Evolutionary conservation across 2,329 filamentous ascomycete genomes (phyloP).

Genomic region (Cadophora gregata): DNA sequence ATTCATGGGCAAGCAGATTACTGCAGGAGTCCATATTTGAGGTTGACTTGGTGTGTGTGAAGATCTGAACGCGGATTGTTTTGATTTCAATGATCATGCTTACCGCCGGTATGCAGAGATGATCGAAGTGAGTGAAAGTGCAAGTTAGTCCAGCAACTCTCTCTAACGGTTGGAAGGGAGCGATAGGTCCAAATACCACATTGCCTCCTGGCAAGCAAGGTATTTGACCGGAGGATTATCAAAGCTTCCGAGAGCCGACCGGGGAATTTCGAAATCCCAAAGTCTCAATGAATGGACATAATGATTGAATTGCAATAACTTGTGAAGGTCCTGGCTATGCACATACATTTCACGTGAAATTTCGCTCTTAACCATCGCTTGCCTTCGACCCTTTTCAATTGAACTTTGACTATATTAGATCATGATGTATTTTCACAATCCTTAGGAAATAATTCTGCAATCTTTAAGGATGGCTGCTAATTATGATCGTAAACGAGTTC

Average conservation of each 20-base stretch:
- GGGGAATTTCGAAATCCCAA: background rate
- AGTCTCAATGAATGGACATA: background rate
- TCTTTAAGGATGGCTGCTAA: too few relatives aligned
- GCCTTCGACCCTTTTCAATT: background rate
- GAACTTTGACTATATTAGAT: background rate
- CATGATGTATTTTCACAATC: too few relatives aligned
- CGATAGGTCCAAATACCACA: background rate
- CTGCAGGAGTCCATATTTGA: background rate
- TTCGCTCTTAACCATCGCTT: too few relatives aligned
- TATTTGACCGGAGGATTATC: background rate
- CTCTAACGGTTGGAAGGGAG: background rate
- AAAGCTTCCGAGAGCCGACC: background rate
- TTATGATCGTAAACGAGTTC: too few relatives aligned
- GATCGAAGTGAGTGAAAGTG: background rate
- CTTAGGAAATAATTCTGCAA: too few relatives aligned
- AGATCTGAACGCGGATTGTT: background rate
- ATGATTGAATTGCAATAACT: background rate
- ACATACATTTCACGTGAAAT: too few relatives aligned
- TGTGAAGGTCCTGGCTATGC: background rate
- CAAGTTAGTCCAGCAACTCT: background rate
- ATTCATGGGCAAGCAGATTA: constrained; percentile 47
- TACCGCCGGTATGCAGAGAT: background rate
- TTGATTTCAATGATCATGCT: background rate
- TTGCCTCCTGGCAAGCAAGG: background rate
- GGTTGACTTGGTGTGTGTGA: background rate